Evolutionary conservation across 805 yeast genomes (phyloP).

Genomic region (Wickerhamiella brachini): DNA sequence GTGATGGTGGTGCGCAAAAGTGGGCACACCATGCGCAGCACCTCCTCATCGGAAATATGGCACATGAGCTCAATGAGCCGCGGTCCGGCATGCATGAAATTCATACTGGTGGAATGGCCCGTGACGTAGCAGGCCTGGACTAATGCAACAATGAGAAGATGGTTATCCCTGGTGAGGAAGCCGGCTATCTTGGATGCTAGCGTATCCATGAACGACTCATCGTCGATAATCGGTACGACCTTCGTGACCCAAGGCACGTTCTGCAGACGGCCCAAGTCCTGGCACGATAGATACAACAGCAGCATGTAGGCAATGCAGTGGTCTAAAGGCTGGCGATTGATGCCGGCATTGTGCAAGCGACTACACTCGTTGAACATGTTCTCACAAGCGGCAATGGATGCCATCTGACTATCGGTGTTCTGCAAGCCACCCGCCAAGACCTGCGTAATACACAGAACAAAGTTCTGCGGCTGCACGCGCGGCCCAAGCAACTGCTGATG

Average conservation of each 20-base stretch:
- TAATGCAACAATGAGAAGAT: neutral
- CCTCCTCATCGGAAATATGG: conserved; percentile 2
- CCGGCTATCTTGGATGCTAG: neutral
- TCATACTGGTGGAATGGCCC: conserved; percentile 3
- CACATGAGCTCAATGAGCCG: conserved; percentile 3
- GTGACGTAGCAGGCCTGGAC: conserved; percentile 3
- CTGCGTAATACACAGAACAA: neutral
- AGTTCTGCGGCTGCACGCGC: neutral
- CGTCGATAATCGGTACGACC: neutral
- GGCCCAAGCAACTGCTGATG: neutral
- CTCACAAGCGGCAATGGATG: conserved; percentile 1
- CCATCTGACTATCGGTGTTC: conserved; percentile 2
- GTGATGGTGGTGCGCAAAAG: conserved; percentile 5
- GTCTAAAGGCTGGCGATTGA: neutral
- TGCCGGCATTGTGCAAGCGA: neutral
- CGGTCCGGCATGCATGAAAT: conserved; percentile 4
- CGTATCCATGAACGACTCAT: conserved; percentile 1
- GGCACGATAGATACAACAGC: conserved; percentile 2
- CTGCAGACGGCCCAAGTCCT: conserved; percentile 2
- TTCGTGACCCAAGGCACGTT: neutral
- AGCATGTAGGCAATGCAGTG: neutral
- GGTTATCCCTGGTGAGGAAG: neutral
- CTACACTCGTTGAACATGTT: neutral
- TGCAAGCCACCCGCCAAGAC: conserved; percentile 1
- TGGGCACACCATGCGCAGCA: conserved; percentile 6